Conservation (phyloP, 1,284 basidiomycete genomes). For the Heterobasidion parviporum region DNA sequence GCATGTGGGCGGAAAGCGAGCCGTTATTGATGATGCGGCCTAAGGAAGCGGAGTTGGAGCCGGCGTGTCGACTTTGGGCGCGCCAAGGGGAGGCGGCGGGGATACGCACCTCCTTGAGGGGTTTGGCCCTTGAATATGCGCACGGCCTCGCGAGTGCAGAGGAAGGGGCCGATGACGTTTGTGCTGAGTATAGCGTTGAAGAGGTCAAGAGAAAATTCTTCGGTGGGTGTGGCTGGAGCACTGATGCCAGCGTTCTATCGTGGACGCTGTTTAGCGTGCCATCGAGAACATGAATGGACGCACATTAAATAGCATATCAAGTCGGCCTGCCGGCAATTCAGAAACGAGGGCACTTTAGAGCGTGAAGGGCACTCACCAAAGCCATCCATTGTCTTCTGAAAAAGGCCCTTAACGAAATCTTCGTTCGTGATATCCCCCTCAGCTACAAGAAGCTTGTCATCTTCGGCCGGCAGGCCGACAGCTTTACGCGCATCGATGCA, state of each 20-base stretch:
- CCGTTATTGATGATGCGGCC: constrained; percentile 82
- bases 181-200: constrained; percentile 62
- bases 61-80: not conserved
- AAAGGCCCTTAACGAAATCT: constrained; percentile 51
- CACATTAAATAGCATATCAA: not conserved
- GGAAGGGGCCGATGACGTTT: constrained; percentile 66
- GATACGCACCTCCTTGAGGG: constrained; percentile 55
- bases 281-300: not conserved
- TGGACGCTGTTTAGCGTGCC: no score
- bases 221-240: constrained; percentile 27
- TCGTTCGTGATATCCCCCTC: constrained; percentile 60
- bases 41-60: constrained; percentile 13
- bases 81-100: not conserved
- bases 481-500: not conserved
- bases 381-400: constrained; percentile 40
- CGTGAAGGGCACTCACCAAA: constrained; percentile 23
- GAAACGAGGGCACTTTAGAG: not conserved
- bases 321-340: not conserved
- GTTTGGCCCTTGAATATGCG: constrained; percentile 64
- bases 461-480: not conserved
- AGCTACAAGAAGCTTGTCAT: constrained; percentile 26
- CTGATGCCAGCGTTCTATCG: not conserved
- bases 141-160: constrained; percentile 75
- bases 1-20: constrained; percentile 67
- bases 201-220: constrained; percentile 51